These are phyloP conservation scores for Alternaria ethzedia DNA, from an alignment of 2,329 filamentous ascomycete species.

Conservation along the genomic window DNA sequence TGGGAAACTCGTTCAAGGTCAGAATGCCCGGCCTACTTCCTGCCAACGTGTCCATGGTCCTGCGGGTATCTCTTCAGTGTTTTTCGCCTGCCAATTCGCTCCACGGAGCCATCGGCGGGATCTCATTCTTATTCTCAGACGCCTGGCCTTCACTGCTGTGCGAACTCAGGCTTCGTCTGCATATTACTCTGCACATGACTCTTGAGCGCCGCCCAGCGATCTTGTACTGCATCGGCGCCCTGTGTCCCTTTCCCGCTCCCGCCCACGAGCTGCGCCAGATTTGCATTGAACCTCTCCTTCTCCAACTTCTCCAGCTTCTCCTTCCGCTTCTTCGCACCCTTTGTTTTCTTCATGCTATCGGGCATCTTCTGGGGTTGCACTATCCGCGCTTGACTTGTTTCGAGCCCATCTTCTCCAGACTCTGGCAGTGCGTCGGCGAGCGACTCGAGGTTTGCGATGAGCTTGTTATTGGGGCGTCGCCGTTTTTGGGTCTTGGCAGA, in stretches of 20 bases:
- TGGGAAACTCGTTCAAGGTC: not conserved
- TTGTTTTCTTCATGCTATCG: constrained; percentile 63
- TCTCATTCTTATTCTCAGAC: not conserved
- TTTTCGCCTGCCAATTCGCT: not conserved
- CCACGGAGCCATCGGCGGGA: not conserved
- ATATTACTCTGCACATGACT: constrained; percentile 85
- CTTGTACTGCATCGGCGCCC: constrained; percentile 29
- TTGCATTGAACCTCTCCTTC: constrained; percentile 82
- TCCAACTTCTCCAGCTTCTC: constrained; percentile 80
- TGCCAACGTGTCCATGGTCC: too few species aligned
- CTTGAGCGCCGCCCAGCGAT: constrained; percentile 79
- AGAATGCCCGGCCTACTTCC: too few species aligned
- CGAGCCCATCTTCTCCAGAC: constrained; percentile 34
- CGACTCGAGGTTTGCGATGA: constrained; percentile 75
- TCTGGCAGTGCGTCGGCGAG: constrained; percentile 83
- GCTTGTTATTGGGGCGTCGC: constrained; percentile 75
- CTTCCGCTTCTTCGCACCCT: constrained; percentile 84
- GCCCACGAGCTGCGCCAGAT: constrained; percentile 75
- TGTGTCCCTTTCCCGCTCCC: constrained; percentile 10
- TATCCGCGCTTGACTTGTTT: constrained; percentile 65
- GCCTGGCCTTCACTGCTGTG: constrained; percentile 16
- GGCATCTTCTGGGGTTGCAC: constrained; percentile 57
- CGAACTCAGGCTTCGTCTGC: constrained; percentile 84
- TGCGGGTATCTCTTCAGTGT: not conserved
- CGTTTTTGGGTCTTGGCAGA: constrained; percentile 64